Conservation (phyloP, 768 basidiomycete species). For the Lentinula aciculospora region DNA sequence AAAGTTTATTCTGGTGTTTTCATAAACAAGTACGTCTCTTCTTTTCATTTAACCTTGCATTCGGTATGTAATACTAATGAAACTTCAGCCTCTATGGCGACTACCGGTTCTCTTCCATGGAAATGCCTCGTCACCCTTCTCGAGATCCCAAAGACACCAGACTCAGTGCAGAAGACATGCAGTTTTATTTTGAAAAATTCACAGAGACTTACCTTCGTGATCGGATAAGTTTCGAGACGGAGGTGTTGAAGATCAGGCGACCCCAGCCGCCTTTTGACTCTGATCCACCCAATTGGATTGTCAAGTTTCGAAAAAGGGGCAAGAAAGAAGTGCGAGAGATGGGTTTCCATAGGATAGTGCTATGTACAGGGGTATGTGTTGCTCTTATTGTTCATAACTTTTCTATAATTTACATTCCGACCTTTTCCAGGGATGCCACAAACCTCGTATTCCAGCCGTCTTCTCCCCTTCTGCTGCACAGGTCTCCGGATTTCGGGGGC, state of each 20-base stretch:
- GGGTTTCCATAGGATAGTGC: slow-evolving; percentile 42
- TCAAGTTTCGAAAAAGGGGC: slow-evolving; percentile 25
- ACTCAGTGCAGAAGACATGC: slow-evolving; percentile 48
- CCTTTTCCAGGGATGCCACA: slow-evolving; percentile 47
- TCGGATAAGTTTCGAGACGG: slow-evolving; percentile 37
- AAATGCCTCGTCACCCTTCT: slow-evolving; percentile 42
- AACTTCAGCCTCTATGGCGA: slow-evolving; percentile 56
- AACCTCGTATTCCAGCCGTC: slow-evolving; percentile 36
- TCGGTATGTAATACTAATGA: background rate
- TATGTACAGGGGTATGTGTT: slow-evolving; percentile 48
- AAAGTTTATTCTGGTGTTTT: slow-evolving; percentile 51
- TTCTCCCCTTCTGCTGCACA: slow-evolving; percentile 32
- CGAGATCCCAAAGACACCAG: slow-evolving; percentile 33
- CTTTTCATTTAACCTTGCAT: background rate
- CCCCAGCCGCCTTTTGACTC: slow-evolving; percentile 12
- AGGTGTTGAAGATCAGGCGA: slow-evolving; percentile 41
- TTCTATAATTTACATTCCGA: slow-evolving; percentile 1
- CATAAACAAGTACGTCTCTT: slow-evolving; percentile 52
- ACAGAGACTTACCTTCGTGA: slow-evolving; percentile 39
- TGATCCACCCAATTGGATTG: slow-evolving; percentile 33
- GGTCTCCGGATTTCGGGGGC: slow-evolving; percentile 33
- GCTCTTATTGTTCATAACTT: slow-evolving; percentile 10
- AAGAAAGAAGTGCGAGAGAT: slow-evolving; percentile 21
- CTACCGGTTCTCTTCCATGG: slow-evolving; percentile 49
- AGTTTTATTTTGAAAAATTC: slow-evolving; percentile 51